These are phyloP conservation scores for Rhizoctonia solani DNA, from an alignment of 1,284 basidiomycete species.

Conservation along the genomic window DNA sequence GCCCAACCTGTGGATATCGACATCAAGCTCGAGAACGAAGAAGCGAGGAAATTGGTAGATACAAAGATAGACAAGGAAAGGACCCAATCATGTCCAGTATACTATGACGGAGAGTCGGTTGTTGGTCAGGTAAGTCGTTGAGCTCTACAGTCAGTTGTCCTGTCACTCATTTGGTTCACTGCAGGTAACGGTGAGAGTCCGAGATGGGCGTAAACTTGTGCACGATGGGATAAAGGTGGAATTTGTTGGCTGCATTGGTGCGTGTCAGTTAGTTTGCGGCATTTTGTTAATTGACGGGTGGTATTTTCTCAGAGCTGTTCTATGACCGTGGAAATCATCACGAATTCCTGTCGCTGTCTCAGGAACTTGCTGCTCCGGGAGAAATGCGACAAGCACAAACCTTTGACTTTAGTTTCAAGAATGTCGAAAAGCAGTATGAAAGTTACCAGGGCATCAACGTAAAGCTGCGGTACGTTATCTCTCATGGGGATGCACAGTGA, in stretches of 20 bases:
- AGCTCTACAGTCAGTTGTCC: background rate
- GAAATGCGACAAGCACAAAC: conserved; percentile 95
- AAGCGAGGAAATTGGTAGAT: conserved; percentile 76
- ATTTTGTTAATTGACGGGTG: conserved; percentile 23
- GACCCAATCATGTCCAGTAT: conserved; percentile 73
- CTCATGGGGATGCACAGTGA: background rate
- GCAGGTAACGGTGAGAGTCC: conserved; percentile 84
- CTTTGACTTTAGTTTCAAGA: conserved; percentile 97
- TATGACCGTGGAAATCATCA: conserved; percentile 97
- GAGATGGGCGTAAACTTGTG: conserved; percentile 92
- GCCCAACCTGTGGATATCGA: conserved; percentile 90
- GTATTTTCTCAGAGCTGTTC: conserved; percentile 73
- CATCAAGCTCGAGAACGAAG: conserved; percentile 84
- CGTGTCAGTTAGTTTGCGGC: conserved; percentile 42
- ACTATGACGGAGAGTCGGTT: conserved; percentile 93
- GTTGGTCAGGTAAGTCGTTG: conserved; percentile 72
- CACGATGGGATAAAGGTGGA: conserved; percentile 99
- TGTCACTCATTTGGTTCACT: background rate
- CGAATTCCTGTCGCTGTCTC: conserved; percentile 93
- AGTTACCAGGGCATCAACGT: conserved; percentile 98
- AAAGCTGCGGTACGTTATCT: conserved; percentile 72
- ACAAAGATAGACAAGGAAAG: conserved; percentile 49
- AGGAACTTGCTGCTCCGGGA: conserved; percentile 91
- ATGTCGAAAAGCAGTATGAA: conserved; percentile 99
- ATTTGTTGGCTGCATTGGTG: conserved; percentile 95